Evolutionary conservation across 1,284 basidiomycete species (phyloP).

Genomic region (Tetrapyrgos nigripes): DNA sequence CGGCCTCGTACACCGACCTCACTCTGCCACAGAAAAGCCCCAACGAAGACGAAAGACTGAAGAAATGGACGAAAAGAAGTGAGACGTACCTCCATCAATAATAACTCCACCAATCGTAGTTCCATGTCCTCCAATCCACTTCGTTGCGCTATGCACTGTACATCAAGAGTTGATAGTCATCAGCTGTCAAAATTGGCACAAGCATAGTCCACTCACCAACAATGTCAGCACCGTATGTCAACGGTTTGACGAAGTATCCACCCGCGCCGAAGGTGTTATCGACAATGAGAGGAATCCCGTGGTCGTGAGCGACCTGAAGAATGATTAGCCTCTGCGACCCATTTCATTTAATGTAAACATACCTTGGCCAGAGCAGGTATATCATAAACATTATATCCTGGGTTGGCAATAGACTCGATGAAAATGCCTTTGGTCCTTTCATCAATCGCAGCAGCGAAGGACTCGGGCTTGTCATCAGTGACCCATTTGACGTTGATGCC

Average conservation of each 20-base stretch:
- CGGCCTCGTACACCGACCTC: no score
- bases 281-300: slow-evolving; percentile 82
- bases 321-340: background rate
- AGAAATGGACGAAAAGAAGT: background rate
- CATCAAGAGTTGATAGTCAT: background rate
- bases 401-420: slow-evolving; percentile 88
- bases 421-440: slow-evolving; percentile 81
- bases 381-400: slow-evolving; percentile 78
- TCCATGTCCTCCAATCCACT: slow-evolving; percentile 93
- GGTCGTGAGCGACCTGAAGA: slow-evolving; percentile 67
- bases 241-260: slow-evolving; percentile 77
- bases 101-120: slow-evolving; percentile 89
- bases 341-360: slow-evolving; percentile 15
- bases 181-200: background rate
- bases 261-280: slow-evolving; percentile 94
- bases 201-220: slow-evolving; percentile 50
- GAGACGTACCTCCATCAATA: slow-evolving; percentile 67
- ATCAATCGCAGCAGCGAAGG: slow-evolving; percentile 78
- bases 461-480: slow-evolving; percentile 62
- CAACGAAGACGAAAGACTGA: no score
- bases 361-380: slow-evolving; percentile 79
- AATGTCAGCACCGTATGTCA: slow-evolving; percentile 85
- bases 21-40: no score
- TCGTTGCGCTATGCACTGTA: slow-evolving; percentile 83
- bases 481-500: slow-evolving; percentile 86